phyloP scores from a whole-genome alignment of 345 rosid genomes.

The Melaleuca quinquenervia region DNA sequence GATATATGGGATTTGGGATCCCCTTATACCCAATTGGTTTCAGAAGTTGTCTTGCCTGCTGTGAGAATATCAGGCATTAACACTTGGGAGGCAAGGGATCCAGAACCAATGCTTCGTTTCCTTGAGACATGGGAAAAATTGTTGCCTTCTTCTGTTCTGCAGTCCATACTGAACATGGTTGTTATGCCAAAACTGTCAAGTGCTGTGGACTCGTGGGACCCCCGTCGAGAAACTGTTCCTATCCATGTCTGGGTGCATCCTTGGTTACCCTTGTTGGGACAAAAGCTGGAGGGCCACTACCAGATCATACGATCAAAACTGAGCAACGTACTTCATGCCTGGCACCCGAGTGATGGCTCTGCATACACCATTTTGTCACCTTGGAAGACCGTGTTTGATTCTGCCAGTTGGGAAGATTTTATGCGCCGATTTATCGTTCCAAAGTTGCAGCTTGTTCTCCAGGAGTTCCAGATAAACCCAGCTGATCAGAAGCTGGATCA shows the following conservation, averaged over 20 bases:
- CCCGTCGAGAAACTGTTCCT: slow-evolving; percentile 64
- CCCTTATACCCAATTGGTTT: slow-evolving; percentile 64
- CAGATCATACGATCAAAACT: slow-evolving; percentile 73
- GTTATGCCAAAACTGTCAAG: slow-evolving; percentile 67
- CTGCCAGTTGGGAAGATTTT: slow-evolving; percentile 78
- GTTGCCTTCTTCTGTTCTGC: slow-evolving; percentile 53
- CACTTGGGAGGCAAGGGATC: slow-evolving; percentile 89
- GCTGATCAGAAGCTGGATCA: slow-evolving; percentile 67
- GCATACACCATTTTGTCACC: slow-evolving; percentile 82
- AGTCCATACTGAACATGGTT: slow-evolving; percentile 47
- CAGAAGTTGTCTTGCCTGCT: slow-evolving; percentile 75
- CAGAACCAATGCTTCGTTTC: slow-evolving; percentile 92
- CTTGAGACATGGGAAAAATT: slow-evolving; percentile 75
- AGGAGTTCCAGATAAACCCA: slow-evolving; percentile 76
- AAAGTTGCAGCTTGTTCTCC: slow-evolving; percentile 73
- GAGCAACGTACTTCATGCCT: slow-evolving; percentile 79
- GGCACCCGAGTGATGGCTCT: slow-evolving; percentile 86
- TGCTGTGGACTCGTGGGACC: slow-evolving; percentile 93
- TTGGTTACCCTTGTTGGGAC: slow-evolving; percentile 83
- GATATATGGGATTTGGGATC: slow-evolving; percentile 62
- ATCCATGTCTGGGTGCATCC: slow-evolving; percentile 96
- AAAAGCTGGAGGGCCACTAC: slow-evolving; percentile 61
- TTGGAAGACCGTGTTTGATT: slow-evolving; percentile 86
- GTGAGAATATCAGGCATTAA: slow-evolving; percentile 74
- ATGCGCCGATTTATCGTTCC: slow-evolving; percentile 90